These are phyloP conservation scores for Stagonosporopsis tanaceti DNA, from an alignment of 2,329 filamentous ascomycete genomes.

Conservation along the genomic window DNA sequence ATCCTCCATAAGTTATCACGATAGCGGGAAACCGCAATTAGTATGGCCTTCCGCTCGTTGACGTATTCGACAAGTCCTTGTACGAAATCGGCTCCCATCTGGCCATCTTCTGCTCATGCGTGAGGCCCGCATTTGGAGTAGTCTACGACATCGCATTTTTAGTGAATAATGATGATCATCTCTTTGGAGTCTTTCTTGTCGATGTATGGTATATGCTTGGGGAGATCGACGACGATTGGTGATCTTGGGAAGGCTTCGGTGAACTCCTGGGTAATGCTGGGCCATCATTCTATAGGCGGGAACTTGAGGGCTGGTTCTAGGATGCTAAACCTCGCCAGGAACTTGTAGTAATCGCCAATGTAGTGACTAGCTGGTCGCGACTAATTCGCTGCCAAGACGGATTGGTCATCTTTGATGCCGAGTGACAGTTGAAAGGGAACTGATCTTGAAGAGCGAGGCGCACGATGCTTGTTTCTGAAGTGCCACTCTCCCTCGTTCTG, in stretches of 20 bases:
- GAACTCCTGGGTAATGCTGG: slow-evolving; percentile 13
- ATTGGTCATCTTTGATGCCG: not conserved
- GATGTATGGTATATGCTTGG: slow-evolving; percentile 21
- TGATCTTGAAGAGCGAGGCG: not conserved
- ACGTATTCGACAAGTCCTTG: not conserved
- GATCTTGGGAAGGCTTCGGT: slow-evolving; percentile 6
- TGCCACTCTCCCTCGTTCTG: not conserved
- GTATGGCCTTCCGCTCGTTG: not conserved
- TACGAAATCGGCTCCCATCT: not conserved
- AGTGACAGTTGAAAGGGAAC: not conserved
- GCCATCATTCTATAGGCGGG: slow-evolving; percentile 20
- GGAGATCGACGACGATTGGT: slow-evolving; percentile 16
- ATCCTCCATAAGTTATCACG: too few species aligned
- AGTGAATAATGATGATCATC: slow-evolving; percentile 15
- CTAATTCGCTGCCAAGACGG: slow-evolving; percentile 1
- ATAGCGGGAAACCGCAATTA: too few species aligned
- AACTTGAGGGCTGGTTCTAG: slow-evolving; percentile 10
- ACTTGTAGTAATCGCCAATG: slow-evolving; percentile 21
- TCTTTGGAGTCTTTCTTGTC: not conserved
- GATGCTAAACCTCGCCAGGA: slow-evolving; percentile 20
- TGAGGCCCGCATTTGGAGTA: slow-evolving; percentile 3
- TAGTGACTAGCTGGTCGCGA: slow-evolving; percentile 11
- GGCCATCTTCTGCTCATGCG: not conserved
- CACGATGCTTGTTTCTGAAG: not conserved
- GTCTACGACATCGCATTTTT: slow-evolving; percentile 16